phyloP scores from a whole-genome alignment of 305 asterid species.

The Ruellia speciosa region DNA sequence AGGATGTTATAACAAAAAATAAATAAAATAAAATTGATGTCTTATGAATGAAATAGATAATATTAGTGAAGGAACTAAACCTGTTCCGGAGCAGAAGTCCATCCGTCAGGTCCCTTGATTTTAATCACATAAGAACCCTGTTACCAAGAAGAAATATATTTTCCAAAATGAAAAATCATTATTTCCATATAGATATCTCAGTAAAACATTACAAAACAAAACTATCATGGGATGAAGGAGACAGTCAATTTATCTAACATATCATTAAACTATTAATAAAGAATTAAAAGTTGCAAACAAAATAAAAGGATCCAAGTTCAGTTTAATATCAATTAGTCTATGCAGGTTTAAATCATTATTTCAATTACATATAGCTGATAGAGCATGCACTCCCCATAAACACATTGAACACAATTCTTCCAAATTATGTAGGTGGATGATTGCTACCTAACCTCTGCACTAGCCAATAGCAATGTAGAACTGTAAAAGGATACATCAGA shows the following conservation, averaged over 20 bases:
- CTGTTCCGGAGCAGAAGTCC: conserved; percentile 89
- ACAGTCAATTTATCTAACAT: too few species aligned
- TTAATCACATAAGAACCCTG: conserved; percentile 91
- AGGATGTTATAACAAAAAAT: conserved; percentile 16
- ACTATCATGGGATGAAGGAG: not conserved
- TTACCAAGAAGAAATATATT: conserved; percentile 22
- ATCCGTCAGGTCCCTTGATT: conserved; percentile 89
- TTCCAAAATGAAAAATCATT: conserved; percentile 18
- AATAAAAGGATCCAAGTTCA: conserved; percentile 9
- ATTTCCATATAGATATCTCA: conserved; percentile 6
- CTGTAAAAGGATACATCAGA: not conserved
- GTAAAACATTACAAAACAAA: conserved; percentile 3
- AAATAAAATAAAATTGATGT: not conserved
- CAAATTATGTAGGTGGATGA: not conserved
- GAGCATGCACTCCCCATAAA: conserved; percentile 4
- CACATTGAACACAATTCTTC: not conserved
- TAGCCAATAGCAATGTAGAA: conserved; percentile 11
- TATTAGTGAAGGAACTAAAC: conserved; percentile 50
- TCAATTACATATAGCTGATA: conserved; percentile 9
- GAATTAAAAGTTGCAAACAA: conserved; percentile 8
- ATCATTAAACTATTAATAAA: conserved; percentile 10
- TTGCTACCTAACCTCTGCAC: not conserved
- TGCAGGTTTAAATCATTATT: conserved; percentile 13
- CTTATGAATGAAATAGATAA: conserved; percentile 4
- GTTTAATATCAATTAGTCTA: conserved; percentile 10